These are phyloP conservation scores for Sclerotinia subarctica DNA, from an alignment of 2,329 filamentous ascomycete species.

Conservation along the genomic window DNA sequence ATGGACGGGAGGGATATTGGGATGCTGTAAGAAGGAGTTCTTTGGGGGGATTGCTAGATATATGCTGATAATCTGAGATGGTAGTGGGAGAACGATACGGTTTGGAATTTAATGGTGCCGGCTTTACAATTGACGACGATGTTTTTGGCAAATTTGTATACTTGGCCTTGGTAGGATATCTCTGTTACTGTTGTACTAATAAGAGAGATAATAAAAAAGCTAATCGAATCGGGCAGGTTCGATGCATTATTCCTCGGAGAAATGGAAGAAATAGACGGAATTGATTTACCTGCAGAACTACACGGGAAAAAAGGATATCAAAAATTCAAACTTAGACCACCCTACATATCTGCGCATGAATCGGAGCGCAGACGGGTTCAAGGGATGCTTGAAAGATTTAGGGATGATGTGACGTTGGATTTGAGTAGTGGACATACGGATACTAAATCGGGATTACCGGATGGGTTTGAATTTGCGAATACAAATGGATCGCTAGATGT, in stretches of 20 bases:
- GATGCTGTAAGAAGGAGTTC: not conserved
- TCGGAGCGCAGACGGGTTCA: not conserved
- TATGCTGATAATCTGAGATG: not conserved
- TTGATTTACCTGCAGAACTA: not conserved
- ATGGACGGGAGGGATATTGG: conserved; percentile 13
- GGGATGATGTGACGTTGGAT: not conserved
- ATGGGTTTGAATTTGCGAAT: not conserved
- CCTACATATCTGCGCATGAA: not conserved
- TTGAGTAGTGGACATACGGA: conserved; percentile 11
- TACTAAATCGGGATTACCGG: not conserved
- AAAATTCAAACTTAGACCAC: conserved; percentile 5
- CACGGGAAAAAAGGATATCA: not conserved
- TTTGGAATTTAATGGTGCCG: conserved; percentile 13
- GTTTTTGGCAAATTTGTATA: conserved; percentile 10
- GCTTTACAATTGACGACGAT: not conserved
- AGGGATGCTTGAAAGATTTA: conserved; percentile 3
- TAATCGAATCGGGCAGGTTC: conserved; percentile 1
- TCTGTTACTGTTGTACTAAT: too few species aligned
- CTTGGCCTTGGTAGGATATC: conserved; percentile 4
- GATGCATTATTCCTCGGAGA: conserved; percentile 13
- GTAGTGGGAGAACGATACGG: conserved; percentile 8
- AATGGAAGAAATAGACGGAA: not conserved
- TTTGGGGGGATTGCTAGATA: fast-evolving
- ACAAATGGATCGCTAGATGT: not conserved
- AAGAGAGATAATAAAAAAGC: too few species aligned